These are phyloP conservation scores for Pythium apleroticum DNA, from an alignment of 352 stramenopile genomes.

Conservation along the genomic window DNA sequence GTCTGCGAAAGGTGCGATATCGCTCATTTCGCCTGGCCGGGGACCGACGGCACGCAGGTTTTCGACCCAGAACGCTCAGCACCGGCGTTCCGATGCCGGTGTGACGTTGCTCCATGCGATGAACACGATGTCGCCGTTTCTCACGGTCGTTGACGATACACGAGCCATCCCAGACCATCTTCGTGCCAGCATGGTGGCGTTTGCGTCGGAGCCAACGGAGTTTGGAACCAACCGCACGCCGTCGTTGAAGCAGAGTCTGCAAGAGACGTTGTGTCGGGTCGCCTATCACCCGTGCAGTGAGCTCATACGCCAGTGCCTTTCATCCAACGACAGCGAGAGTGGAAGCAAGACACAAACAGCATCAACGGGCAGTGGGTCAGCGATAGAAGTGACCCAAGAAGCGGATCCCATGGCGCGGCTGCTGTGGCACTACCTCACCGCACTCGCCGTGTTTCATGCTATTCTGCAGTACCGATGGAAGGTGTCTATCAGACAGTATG, in stretches of 20 bases:
- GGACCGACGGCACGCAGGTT: constrained; percentile 14
- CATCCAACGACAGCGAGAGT: background rate
- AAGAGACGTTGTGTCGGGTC: constrained; percentile 41
- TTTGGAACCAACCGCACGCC: constrained; percentile 13
- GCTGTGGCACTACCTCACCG: constrained; percentile 36
- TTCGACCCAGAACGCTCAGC: constrained; percentile 19
- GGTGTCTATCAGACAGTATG: constrained; percentile 12
- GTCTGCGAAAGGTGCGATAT: background rate
- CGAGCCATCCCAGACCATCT: constrained; percentile 7
- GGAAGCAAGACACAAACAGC: background rate
- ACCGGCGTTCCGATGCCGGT: constrained; percentile 7
- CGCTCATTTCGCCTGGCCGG: background rate
- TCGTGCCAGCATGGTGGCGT: constrained; percentile 17
- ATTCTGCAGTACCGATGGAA: constrained; percentile 31
- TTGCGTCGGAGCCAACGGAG: constrained; percentile 12
- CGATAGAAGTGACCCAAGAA: constrained; percentile 13
- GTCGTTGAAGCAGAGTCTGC: constrained; percentile 42
- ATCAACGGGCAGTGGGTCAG: background rate
- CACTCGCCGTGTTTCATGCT: constrained; percentile 47
- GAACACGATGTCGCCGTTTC: background rate
- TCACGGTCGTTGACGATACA: background rate
- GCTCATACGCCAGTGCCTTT: constrained; percentile 13
- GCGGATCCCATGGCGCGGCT: background rate
- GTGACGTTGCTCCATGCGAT: background rate
- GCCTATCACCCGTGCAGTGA: constrained; percentile 31